Conservation (phyloP, 1,284 basidiomycete genomes). For the Ustilago hordei region DNA sequence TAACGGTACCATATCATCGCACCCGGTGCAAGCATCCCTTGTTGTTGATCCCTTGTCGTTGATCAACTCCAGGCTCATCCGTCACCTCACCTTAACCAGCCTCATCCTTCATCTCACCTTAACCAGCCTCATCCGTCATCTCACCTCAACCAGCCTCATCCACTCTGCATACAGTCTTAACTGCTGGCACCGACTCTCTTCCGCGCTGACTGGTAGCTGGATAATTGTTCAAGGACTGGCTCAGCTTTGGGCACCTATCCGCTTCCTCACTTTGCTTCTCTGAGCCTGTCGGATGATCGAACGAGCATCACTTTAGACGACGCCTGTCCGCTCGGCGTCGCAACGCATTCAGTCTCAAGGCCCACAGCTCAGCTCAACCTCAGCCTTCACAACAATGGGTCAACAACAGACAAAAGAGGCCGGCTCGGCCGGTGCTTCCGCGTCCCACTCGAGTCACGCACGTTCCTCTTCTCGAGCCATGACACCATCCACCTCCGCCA, state of each 20-base stretch:
- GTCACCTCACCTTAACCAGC: too few species aligned
- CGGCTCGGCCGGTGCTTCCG: slow-evolving; percentile 28
- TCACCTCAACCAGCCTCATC: too few species aligned
- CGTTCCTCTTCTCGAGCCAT: slow-evolving; percentile 37
- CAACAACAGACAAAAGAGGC: slow-evolving; percentile 55
- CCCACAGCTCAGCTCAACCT: neutral
- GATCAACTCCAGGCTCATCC: too few species aligned
- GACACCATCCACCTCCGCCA: slow-evolving; percentile 33
- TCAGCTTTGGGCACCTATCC: neutral
- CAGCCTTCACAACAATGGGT: slow-evolving; percentile 28
- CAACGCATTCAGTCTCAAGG: neutral
- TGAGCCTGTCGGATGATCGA: slow-evolving; percentile 11
- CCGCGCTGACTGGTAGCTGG: neutral
- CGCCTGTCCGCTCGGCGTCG: slow-evolving; percentile 9
- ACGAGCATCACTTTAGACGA: slow-evolving; percentile 2
- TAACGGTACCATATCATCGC: too few species aligned
- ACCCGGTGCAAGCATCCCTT: too few species aligned
- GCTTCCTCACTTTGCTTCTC: neutral
- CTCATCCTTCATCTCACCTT: too few species aligned
- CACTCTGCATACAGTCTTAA: too few species aligned
- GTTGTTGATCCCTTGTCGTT: too few species aligned
- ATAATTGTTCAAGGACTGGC: neutral
- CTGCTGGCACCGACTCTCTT: neutral
- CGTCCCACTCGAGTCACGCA: slow-evolving; percentile 18
- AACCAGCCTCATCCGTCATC: too few species aligned